These are phyloP conservation scores for Agaricus bisporus DNA, from an alignment of 768 basidiomycete genomes.

Conservation along the genomic window DNA sequence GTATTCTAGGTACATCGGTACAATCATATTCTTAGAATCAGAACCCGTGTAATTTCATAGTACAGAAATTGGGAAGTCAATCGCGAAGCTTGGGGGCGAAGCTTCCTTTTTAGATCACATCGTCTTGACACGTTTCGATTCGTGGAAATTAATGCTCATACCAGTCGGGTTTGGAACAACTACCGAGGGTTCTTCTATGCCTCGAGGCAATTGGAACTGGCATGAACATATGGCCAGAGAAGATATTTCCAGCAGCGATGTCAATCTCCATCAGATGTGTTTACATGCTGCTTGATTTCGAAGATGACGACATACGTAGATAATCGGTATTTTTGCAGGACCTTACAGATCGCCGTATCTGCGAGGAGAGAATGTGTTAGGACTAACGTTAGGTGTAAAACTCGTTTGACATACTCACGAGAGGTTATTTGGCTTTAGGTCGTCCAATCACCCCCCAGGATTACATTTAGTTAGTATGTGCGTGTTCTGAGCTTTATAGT, in stretches of 20 bases:
- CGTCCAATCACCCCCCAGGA: not conserved
- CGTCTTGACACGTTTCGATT: not conserved
- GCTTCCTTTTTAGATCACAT: constrained; percentile 1
- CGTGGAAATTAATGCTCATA: not conserved
- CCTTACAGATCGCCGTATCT: too few species aligned
- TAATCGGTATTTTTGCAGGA: too few species aligned
- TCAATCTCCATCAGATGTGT: too few species aligned
- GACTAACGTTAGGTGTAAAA: not conserved
- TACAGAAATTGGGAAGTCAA: too few species aligned
- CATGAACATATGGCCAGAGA: not conserved
- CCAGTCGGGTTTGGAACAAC: constrained; percentile 1
- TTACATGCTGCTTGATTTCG: too few species aligned
- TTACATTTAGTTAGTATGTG: not conserved
- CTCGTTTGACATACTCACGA: not conserved
- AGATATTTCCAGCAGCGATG: not conserved
- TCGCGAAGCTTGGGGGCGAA: not conserved
- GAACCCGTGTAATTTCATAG: too few species aligned
- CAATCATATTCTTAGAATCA: too few species aligned
- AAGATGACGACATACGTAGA: too few species aligned
- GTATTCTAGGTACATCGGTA: too few species aligned
- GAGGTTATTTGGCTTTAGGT: not conserved
- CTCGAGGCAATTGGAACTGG: constrained; percentile 2
- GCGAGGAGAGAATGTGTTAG: too few species aligned
- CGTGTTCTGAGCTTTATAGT: not conserved
- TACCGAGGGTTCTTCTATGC: not conserved